Base-by-base conservation (phyloP, 495 filamentous ascomycete species). In the Xylaria grammica region DNA sequence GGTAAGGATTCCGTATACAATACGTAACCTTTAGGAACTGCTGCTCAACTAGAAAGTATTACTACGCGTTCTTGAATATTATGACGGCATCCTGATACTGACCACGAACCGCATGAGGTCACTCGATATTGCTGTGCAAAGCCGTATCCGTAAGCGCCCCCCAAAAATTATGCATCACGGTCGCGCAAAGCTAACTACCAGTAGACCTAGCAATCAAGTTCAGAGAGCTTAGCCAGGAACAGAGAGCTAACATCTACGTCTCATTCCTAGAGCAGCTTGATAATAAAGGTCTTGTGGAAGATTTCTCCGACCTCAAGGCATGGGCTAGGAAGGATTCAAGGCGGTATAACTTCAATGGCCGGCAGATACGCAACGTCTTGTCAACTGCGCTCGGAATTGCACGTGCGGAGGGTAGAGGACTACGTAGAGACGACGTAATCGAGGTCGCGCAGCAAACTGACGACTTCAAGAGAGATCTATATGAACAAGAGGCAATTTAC, bases 41-140 rank as follows among this genome's bases (percentile, higher is more conserved):
- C 20, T 4, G 32, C 15, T 52, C 24, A 50, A 15, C 22, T 38
- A n/a, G 6, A 38, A 32, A 60, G 70, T 70, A 3, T 87, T 89
- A 63, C 71, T 88, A 0, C 75, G 86, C 1, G 75, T 78, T 0
- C 73, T 88, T 0, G 86, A 88, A 59, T 87, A 87, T 67, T 89
- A 87, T 58, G 64, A 75, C 0, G 85, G 85, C 9, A 82, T 87
- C 22, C 75, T 87, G 1, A 84, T 87, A 65, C 68, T 87, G 8
- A 86, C 85, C 0, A 85, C 84, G 0, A 87, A 86, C 66, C 74
- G 84, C 5, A 78, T 88, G 10, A 79, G 73, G 3, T 78, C 71
- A 0, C 81, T 87, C 50, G 84, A 86, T 60, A 78, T 84, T 42
- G 85, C 84, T 42, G 45, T 62, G 3, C 59, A 62, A 49, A 50